Percentiles rank a stretch among this genome's conserved stretches.
phyloP scores from a whole-genome alignment of 257 asterid species.

The Paraleonurus japonicus region DNA sequence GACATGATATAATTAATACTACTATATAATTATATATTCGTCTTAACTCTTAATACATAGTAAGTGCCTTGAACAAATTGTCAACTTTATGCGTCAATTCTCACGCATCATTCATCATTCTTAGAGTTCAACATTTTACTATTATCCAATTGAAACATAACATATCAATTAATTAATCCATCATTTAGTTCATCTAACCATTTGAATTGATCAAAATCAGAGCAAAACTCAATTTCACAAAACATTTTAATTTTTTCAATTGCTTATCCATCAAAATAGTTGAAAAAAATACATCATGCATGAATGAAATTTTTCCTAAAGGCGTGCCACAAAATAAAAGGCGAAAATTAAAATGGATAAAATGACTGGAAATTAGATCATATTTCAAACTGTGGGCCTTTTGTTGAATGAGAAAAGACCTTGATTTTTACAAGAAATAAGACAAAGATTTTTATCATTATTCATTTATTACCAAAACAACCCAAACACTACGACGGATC shows the following conservation, averaged over 20 bases:
- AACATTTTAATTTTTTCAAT: background rate
- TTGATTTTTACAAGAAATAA: slow-evolving; percentile 20
- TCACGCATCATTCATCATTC: background rate
- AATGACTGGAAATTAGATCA: background rate
- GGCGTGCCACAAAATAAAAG: background rate
- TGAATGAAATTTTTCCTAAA: background rate
- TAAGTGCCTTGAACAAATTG: too few species aligned
- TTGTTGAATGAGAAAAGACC: slow-evolving; percentile 17
- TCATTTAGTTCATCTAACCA: background rate
- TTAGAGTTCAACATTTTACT: too few species aligned
- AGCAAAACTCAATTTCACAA: background rate
- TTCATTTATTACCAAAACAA: slow-evolving; percentile 10
- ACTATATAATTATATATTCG: too few species aligned
- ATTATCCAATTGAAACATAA: background rate
- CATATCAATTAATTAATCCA: background rate
- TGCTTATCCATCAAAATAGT: background rate
- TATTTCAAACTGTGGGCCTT: slow-evolving; percentile 15
- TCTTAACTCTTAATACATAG: too few species aligned
- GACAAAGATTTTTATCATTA: slow-evolving; percentile 2
- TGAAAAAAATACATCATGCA: background rate
- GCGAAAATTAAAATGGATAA: background rate
- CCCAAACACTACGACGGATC: background rate
- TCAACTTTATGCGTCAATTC: background rate
- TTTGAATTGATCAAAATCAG: background rate
- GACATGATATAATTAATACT: too few species aligned